A percentile compares a stretch with the other conserved stretches of the same genome.
phyloP scores from a whole-genome alignment of 2,329 filamentous ascomycete species.

The Penicillium hesseltinei region DNA sequence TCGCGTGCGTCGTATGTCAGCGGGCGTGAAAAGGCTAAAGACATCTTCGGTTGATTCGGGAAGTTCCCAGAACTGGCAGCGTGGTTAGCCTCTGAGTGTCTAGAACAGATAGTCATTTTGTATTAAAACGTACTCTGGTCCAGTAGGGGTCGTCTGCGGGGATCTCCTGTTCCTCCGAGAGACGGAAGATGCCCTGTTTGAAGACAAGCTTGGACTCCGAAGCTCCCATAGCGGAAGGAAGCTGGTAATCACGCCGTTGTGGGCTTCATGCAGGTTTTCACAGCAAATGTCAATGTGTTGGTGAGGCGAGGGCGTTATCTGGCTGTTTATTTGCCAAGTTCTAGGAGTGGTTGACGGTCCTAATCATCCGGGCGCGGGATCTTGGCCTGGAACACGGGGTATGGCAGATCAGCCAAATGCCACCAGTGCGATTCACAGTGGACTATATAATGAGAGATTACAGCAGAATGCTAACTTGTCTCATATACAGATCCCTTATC shows the following conservation, averaged over 20 bases:
- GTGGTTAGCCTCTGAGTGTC: constrained; percentile 20
- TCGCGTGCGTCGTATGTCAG: constrained; percentile 82
- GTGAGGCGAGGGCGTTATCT: neutral
- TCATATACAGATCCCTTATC: neutral
- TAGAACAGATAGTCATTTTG: neutral
- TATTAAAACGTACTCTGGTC: constrained; percentile 67
- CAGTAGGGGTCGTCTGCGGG: constrained; percentile 87
- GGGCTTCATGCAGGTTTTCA: constrained; percentile 27
- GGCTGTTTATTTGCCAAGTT: constrained; percentile 8
- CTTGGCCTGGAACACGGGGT: constrained; percentile 16
- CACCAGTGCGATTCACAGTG: neutral
- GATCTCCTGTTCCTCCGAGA: constrained; percentile 89
- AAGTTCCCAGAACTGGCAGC: constrained; percentile 84
- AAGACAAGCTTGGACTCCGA: constrained; percentile 99
- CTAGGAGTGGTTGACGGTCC: constrained; percentile 16
- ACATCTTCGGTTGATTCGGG: constrained; percentile 94
- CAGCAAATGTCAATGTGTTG: neutral
- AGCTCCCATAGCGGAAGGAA: constrained; percentile 71
- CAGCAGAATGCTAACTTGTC: neutral
- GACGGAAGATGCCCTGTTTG: constrained; percentile 95
- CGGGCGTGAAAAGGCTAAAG: constrained; percentile 89
- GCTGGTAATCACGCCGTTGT: constrained; percentile 23
- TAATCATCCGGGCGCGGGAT: constrained; percentile 14
- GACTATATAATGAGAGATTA: neutral
- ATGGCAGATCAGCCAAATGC: constrained; percentile 5